These are phyloP conservation scores for Boletus calvinii DNA, from an alignment of 1,284 basidiomycete species.

Conservation along the genomic window DNA sequence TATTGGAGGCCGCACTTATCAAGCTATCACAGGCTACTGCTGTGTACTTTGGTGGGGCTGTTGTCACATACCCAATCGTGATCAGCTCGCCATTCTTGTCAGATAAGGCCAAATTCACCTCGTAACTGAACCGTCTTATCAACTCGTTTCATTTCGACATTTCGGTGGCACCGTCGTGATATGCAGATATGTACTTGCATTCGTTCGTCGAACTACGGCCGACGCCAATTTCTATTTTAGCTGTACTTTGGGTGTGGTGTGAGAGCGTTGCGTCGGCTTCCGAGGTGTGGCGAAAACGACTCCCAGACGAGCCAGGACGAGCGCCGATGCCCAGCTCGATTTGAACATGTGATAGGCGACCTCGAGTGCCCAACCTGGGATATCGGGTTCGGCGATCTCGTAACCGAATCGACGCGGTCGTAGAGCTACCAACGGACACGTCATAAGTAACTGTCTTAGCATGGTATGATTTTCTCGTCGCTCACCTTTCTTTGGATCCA, in stretches of 20 bases:
- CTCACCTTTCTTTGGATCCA: background rate
- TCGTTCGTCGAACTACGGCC: background rate
- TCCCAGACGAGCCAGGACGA: background rate
- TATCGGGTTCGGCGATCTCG: background rate
- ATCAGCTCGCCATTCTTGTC: background rate
- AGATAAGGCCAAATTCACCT: background rate
- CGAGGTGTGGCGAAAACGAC: background rate
- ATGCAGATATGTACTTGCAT: background rate
- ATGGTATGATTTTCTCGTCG: background rate
- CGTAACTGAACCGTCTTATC: background rate
- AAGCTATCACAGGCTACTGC: background rate
- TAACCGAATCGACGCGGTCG: background rate
- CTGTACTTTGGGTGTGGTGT: background rate
- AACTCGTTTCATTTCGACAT: conserved; percentile 7
- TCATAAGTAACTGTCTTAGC: background rate
- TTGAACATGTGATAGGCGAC: background rate
- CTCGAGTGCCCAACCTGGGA: background rate
- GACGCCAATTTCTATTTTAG: background rate
- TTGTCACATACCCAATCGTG: background rate
- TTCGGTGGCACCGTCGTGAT: background rate
- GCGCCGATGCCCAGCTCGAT: too few relatives aligned
- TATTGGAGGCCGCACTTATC: background rate
- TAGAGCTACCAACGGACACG: background rate
- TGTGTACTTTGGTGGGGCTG: background rate
- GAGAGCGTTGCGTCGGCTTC: background rate